Conservation (phyloP, 2,329 filamentous ascomycete species). For the Fusarium zealandicum region DNA sequence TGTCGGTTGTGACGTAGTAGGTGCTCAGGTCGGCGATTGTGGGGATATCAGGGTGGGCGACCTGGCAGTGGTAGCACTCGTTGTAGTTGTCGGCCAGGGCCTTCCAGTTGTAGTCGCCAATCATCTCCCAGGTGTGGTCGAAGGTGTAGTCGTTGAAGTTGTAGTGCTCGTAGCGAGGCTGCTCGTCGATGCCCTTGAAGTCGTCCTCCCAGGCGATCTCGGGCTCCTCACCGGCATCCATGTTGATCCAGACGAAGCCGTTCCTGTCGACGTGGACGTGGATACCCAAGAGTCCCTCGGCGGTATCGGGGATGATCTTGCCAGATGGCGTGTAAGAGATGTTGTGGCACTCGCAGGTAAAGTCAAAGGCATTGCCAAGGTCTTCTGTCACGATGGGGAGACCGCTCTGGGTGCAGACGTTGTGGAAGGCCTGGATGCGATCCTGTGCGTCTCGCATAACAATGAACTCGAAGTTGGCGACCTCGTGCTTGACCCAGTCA, state of each 20-base stretch:
- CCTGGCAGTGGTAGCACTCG: conserved; percentile 66
- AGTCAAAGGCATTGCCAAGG: conserved; percentile 57
- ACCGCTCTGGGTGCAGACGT: conserved; percentile 66
- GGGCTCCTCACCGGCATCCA: conserved; percentile 54
- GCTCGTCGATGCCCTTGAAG: conserved; percentile 54
- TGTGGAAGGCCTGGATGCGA: conserved; percentile 65
- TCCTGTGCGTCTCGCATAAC: conserved; percentile 57
- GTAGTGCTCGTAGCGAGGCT: conserved; percentile 52
- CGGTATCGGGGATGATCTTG: conserved; percentile 62
- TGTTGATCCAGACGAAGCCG: conserved; percentile 66
- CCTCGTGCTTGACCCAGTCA: conserved; percentile 60
- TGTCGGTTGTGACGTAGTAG: conserved; percentile 58
- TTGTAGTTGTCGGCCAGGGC: conserved; percentile 69
- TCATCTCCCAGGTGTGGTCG: conserved; percentile 63
- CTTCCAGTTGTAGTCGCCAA: conserved; percentile 65
- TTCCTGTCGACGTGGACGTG: conserved; percentile 59
- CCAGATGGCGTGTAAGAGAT: conserved; percentile 67
- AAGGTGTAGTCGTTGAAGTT: conserved; percentile 61
- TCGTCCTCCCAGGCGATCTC: conserved; percentile 58
- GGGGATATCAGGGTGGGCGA: conserved; percentile 62
- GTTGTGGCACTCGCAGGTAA: conserved; percentile 67
- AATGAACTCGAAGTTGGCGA: conserved; percentile 63
- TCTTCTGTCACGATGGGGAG: conserved; percentile 61
- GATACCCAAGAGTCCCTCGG: conserved; percentile 62
- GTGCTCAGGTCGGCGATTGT: conserved; percentile 49